Evolutionary conservation across 1,284 basidiomycete genomes (phyloP).

Genomic region (Cutaneotrichosporon spelunceum): DNA sequence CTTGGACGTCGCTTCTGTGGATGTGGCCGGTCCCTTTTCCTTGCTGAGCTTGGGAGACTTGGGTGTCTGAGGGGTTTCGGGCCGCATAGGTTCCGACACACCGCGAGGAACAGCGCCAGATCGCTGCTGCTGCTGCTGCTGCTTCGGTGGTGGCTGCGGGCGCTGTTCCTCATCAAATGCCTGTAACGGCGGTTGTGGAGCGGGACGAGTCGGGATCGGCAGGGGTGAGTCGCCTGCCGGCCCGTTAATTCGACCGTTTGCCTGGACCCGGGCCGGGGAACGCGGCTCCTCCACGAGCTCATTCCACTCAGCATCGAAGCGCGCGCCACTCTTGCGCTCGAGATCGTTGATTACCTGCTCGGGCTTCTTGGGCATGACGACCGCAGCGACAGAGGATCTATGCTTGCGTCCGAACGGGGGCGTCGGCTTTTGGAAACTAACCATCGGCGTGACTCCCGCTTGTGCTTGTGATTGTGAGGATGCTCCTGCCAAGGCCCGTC

Average conservation of each 20-base stretch:
- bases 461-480: not conserved
- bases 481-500: too few species aligned
- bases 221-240: not conserved
- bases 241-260: not conserved
- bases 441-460: not conserved
- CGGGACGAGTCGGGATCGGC: not conserved
- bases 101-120: not conserved
- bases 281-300: slow-evolving; percentile 8
- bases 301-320: slow-evolving; percentile 13
- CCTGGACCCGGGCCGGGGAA: not conserved
- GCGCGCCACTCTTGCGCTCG: slow-evolving; percentile 3
- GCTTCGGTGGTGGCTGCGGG: not conserved
- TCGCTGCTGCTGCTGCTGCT: not conserved
- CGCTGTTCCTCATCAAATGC: not conserved
- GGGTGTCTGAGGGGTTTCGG: not conserved
- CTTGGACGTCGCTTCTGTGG: not conserved
- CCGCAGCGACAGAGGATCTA: slow-evolving; percentile 8
- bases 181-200: not conserved
- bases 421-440: not conserved
- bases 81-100: not conserved
- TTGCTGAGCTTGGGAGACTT: slow-evolving; percentile 13
- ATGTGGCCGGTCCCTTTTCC: not conserved
- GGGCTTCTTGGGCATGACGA: slow-evolving; percentile 12
- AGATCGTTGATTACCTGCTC: slow-evolving; percentile 8
- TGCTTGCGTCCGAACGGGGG: not conserved